Evolutionary conservation across 2,329 filamentous ascomycete species (phyloP), one percentile per base, ranked within the genome.

Genomic region (Torrubiellomyces zombiae): DNA sequence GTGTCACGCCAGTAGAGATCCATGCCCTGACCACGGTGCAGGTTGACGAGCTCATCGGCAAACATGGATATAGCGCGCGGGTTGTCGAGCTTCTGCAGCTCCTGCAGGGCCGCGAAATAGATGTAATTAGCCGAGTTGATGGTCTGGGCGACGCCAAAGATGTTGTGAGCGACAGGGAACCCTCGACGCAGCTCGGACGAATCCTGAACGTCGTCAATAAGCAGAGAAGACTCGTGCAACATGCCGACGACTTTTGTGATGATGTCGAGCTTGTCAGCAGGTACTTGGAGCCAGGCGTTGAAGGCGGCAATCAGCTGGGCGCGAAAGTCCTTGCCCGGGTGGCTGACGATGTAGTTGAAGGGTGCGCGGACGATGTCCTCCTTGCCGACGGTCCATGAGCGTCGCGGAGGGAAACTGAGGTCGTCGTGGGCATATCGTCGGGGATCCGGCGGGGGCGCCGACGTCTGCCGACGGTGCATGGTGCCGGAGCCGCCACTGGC

Each of bases 81-180:
- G 44, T 80, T 82, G 32, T 63, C 57, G 28, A 92, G 66, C 38
- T 67, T 70, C 35, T 74, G 62, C 7, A 91, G 56, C 48, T 86
- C 78, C 37, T 76, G 68, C 24, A 89, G 60, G 1, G 80, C 81
- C 37, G 64, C 60, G 47, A 91, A 89, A 58, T 89, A 91, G 30
- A 86, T 68, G 51, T 91, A 91, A 52, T 91, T 92, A 34, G 81
- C 80, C 24, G 74, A 77, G 51, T 92, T 92, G 53, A 92, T 89
- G 21, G 81, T 89, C 51, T 92, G 82, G 5, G 82, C 73, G 4
- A 76, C 72, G 32, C 82, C 82, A 43, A 85, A 92, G 38, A 92
- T 82, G 46, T 60, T 69, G 52, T 92, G 79, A 3, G 82, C 78
- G 12, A 86, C 81, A 9, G 82, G 82, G 19, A 80, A 63, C 20